phyloP scores from a whole-genome alignment of 495 filamentous ascomycete species.

The Lasiosphaeria ovina region DNA sequence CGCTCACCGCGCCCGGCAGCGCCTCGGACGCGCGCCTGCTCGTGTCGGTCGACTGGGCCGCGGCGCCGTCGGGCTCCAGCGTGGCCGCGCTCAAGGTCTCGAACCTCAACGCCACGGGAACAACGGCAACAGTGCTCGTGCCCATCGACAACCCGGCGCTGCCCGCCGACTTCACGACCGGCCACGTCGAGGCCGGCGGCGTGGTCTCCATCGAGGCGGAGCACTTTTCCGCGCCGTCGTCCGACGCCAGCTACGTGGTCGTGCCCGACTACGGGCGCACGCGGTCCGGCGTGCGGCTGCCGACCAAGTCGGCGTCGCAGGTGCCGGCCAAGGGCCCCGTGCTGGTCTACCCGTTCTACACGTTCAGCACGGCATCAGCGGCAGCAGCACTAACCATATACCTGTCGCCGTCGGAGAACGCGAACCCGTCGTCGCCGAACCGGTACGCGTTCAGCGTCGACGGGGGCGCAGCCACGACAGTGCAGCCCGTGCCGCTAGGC shows the following conservation, averaged over 20 bases:
- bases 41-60: constrained; percentile 52
- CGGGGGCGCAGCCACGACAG: constrained; percentile 37
- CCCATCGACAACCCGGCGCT: constrained; percentile 50
- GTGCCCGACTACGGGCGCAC: constrained; percentile 53
- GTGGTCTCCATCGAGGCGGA: constrained; percentile 56
- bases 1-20: not conserved
- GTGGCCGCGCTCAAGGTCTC: constrained; percentile 41
- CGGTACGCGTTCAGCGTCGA: constrained; percentile 55
- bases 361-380: constrained; percentile 42
- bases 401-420: constrained; percentile 54
- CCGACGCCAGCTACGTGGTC: constrained; percentile 37
- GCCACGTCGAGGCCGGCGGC: constrained; percentile 56
- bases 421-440: constrained; percentile 49
- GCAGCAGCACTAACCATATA: constrained; percentile 52
- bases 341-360: constrained; percentile 59
- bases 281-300: constrained; percentile 51
- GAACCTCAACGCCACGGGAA: constrained; percentile 36
- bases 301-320: constrained; percentile 43
- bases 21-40: constrained; percentile 46
- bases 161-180: constrained; percentile 47
- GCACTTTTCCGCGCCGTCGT: constrained; percentile 43
- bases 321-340: constrained; percentile 38
- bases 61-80: constrained; percentile 46
- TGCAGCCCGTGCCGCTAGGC: constrained; percentile 47
- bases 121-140: constrained; percentile 47